Evolutionary conservation across 202 grass and related monocot species (phyloP).

Genomic region (Sporobolus alterniflorus): DNA sequence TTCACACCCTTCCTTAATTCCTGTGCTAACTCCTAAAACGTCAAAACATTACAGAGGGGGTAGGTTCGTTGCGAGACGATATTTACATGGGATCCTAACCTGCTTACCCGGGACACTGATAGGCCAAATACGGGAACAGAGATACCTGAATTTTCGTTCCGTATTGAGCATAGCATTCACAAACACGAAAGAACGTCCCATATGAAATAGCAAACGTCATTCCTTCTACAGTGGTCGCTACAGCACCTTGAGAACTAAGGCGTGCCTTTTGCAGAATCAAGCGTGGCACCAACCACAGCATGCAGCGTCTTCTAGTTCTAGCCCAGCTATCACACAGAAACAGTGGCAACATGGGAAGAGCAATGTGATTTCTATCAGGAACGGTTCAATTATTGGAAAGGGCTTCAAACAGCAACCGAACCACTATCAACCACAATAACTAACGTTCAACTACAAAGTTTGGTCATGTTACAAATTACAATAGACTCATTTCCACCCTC

Average conservation of each 20-base stretch:
- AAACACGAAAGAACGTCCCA: neutral
- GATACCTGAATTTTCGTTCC: neutral
- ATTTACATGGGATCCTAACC: too few species aligned
- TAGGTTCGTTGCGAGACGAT: too few species aligned
- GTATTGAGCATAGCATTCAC: neutral
- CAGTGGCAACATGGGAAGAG: neutral
- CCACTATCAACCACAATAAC: conserved; percentile 14
- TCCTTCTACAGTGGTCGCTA: neutral
- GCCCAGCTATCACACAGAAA: neutral
- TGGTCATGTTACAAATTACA: conserved; percentile 29
- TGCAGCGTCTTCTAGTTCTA: neutral
- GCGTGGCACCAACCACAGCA: neutral
- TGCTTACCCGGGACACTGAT: neutral
- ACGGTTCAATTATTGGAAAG: conserved; percentile 6
- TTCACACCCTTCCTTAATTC: too few species aligned
- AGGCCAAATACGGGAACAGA: too few species aligned
- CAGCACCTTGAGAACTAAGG: neutral
- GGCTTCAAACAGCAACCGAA: neutral
- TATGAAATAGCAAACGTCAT: neutral
- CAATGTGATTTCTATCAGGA: neutral
- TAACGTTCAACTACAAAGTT: conserved; percentile 23
- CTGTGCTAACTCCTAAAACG: too few species aligned
- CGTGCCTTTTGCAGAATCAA: neutral
- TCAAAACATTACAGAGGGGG: too few species aligned
- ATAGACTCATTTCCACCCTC: conserved; percentile 1